Conservation (phyloP, 2,329 filamentous ascomycete species). For the Phyllosticta paracitricarpa region DNA sequence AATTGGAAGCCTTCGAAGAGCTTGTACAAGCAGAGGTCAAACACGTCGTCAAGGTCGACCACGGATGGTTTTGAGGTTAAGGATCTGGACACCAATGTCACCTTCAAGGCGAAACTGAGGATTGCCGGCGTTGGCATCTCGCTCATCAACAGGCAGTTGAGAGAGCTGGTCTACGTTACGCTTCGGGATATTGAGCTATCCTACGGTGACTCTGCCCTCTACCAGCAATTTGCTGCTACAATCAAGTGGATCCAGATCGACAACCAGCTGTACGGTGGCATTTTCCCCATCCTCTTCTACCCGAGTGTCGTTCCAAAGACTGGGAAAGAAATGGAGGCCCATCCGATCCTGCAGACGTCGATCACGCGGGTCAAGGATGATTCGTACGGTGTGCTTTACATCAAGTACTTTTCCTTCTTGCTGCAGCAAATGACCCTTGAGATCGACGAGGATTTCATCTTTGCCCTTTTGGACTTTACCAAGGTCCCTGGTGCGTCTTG, state of each 20-base stretch:
- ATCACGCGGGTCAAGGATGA: constrained; percentile 95
- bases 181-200: constrained; percentile 84
- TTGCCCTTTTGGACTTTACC: constrained; percentile 86
- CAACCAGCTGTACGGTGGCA: constrained; percentile 94
- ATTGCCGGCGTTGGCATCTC: constrained; percentile 88
- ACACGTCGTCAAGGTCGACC: constrained; percentile 46
- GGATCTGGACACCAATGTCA: constrained; percentile 76
- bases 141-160: constrained; percentile 82
- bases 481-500: constrained; percentile 86
- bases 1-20: constrained; percentile 92
- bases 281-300: constrained; percentile 95
- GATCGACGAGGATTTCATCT: constrained; percentile 96
- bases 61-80: constrained; percentile 84
- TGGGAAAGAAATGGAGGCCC: constrained; percentile 88
- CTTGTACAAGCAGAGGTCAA: constrained; percentile 64
- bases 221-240: constrained; percentile 81
- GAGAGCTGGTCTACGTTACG: constrained; percentile 87
- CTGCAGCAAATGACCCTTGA: constrained; percentile 98
- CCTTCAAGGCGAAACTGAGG: constrained; percentile 79
- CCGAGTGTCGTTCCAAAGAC: constrained; percentile 97
- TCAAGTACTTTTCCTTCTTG: constrained; percentile 92
- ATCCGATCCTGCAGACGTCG: constrained; percentile 87
- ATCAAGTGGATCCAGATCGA: constrained; percentile 99
- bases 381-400: constrained; percentile 93
- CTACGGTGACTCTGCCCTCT: constrained; percentile 85